Evolutionary conservation across 805 yeast genomes (phyloP), one percentile per base, ranked within the genome.

Genomic region (Metschnikowia amazonensis): DNA sequence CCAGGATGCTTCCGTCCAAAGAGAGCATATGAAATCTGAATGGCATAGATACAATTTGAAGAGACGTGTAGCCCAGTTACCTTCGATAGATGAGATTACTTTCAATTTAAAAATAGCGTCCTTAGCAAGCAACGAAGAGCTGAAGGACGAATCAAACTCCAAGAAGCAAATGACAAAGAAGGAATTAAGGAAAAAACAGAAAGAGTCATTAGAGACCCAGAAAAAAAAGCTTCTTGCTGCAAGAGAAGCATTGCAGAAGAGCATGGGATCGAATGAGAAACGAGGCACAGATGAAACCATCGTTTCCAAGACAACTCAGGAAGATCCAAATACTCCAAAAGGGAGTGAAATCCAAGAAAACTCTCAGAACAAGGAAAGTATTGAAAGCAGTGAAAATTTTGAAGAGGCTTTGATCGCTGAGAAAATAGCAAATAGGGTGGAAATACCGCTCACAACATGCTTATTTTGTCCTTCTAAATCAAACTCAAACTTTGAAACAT

Each of bases 361-460:
- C 0, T 14, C 29, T 4, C 18, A 24, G 9, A 32, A 30, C 27
- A 38, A 27, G 18, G 46, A 40, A 37, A 28, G 11, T 18, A n/a
- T 3, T 33, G 23, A 11, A 27, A 28, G 11, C 2, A 27, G 29
- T n/a, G 60, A 30, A 66, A 65, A 34, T 55, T 64, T 60, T 13
- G 75, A 71, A 49, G 80, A 77, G 46, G 55, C 65, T 43, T 45
- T 77, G 24, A 64, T 75, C 49, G 61, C 70, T 21, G 74, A 72
- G 38, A 79, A 79, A 53, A 48, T 76, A 13, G 60, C 65, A 17
- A 74, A 74, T 40, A 66, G 60, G 47, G 74, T 75, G 10, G 77
- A 75, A 2, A 74, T 79, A 23, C 75, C 80, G 3, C 60, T 70
- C 3, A 72, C 74, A 3, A 64, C 75, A 3, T 79, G 84, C 63